A percentile compares a stretch with the other conserved stretches of the same genome.
phyloP scores from a whole-genome alignment of 139 green algal species.

The Monoraphidium neglectum region DNA sequence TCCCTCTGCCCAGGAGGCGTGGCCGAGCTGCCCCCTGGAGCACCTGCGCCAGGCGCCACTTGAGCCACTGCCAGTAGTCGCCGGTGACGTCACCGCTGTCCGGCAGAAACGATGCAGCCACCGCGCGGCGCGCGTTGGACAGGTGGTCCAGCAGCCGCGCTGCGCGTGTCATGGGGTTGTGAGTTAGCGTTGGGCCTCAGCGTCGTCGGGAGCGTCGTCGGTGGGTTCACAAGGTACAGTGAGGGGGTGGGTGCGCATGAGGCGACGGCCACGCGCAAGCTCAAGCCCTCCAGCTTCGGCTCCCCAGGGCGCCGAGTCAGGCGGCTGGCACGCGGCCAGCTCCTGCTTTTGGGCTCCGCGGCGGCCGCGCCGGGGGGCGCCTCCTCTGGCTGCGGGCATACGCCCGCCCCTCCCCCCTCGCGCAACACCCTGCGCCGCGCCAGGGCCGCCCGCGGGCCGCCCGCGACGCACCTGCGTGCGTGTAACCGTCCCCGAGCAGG shows the following conservation, averaged over 20 bases:
- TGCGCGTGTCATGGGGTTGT: neutral
- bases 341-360: neutral
- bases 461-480: constrained; percentile 10
- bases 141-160: constrained; percentile 39
- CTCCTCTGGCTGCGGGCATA: neutral
- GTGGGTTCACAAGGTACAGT: neutral
- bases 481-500: constrained; percentile 30
- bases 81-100: constrained; percentile 63
- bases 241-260: too few relatives aligned
- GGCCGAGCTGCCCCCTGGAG: neutral
- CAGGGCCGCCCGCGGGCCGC: neutral
- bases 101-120: constrained; percentile 55
- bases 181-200: too few relatives aligned
- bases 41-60: constrained; percentile 69
- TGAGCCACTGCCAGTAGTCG: constrained; percentile 92
- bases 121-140: neutral
- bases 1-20: neutral
- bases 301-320: neutral
- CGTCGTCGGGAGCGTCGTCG: neutral
- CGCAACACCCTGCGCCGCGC: neutral
- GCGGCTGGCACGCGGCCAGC: neutral
- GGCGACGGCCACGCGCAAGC: too few relatives aligned
- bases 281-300: neutral
- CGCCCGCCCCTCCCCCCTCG: neutral
- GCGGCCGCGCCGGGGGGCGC: neutral